These are phyloP conservation scores for Sugiyamaella novakii DNA, from an alignment of 1,139 yeast genomes.

Conservation along the genomic window DNA sequence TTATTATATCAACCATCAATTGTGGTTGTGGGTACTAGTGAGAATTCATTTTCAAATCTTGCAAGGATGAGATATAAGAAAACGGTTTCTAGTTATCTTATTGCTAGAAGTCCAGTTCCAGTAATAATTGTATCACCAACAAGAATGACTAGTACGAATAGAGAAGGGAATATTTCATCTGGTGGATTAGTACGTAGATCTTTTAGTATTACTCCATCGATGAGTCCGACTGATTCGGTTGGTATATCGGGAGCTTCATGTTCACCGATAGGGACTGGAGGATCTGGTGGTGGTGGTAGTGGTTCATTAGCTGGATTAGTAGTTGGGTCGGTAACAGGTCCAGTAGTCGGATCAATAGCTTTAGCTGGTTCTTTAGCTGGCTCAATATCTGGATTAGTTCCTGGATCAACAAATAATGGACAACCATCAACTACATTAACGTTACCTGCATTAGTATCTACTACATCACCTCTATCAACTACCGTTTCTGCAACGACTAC, in stretches of 20 bases:
- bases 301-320: too few species aligned
- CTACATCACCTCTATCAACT: background rate
- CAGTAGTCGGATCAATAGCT: too few species aligned
- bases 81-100: slow-evolving; percentile 33
- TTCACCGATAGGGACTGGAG: too few species aligned
- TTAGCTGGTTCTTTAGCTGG: too few species aligned
- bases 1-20: slow-evolving; percentile 36
- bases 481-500: background rate
- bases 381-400: too few species aligned
- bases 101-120: slow-evolving; percentile 36
- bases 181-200: slow-evolving; percentile 10
- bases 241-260: background rate
- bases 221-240: slow-evolving; percentile 5
- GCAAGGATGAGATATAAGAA: slow-evolving; percentile 32
- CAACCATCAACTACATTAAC: slow-evolving; percentile 2
- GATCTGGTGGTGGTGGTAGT: too few species aligned
- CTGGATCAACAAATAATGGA: too few species aligned
- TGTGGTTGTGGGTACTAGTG: slow-evolving; percentile 34
- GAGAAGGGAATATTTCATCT: slow-evolving; percentile 3
- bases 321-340: too few species aligned
- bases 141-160: slow-evolving; percentile 15
- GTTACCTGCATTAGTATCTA: background rate
- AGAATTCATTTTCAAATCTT: slow-evolving; percentile 29
- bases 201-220: slow-evolving; percentile 6
- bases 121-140: slow-evolving; percentile 33